phyloP scores from a whole-genome alignment of 169 alveolate genomes.

The Pseudocohnilembus persalinus region DNA sequence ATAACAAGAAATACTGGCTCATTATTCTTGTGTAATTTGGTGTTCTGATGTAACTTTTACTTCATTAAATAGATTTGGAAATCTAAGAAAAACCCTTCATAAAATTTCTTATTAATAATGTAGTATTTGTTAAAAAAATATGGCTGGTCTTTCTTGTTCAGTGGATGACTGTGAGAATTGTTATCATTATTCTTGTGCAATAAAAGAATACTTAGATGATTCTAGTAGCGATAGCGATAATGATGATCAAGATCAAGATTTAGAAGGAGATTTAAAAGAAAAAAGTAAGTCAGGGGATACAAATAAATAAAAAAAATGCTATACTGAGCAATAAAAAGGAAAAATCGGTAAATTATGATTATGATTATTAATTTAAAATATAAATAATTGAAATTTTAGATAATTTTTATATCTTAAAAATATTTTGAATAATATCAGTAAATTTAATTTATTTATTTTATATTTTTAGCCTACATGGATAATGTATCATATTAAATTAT shows the following conservation, averaged over 20 bases:
- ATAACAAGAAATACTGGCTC: background rate
- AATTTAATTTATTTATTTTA: no score
- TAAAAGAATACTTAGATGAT: no score
- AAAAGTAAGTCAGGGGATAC: background rate
- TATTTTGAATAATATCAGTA: no score
- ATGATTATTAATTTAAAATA: no score
- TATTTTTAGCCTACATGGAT: no score
- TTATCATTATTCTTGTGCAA: background rate
- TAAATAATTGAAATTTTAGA: no score
- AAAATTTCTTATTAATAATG: background rate
- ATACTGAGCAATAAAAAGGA: background rate
- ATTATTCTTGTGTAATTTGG: background rate
- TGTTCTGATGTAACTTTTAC: background rate
- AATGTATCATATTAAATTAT: no score
- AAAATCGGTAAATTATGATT: no score
- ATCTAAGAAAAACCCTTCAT: background rate
- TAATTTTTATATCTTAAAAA: no score
- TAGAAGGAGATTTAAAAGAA: no score
- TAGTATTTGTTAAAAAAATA: background rate
- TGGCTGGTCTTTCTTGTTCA: background rate
- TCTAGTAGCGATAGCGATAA: background rate
- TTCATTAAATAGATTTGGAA: no score
- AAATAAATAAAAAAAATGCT: no score
- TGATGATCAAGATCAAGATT: background rate
- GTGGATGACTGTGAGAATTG: background rate